Conservation (phyloP, 768 basidiomycete genomes). For the Mycena belliarum region DNA sequence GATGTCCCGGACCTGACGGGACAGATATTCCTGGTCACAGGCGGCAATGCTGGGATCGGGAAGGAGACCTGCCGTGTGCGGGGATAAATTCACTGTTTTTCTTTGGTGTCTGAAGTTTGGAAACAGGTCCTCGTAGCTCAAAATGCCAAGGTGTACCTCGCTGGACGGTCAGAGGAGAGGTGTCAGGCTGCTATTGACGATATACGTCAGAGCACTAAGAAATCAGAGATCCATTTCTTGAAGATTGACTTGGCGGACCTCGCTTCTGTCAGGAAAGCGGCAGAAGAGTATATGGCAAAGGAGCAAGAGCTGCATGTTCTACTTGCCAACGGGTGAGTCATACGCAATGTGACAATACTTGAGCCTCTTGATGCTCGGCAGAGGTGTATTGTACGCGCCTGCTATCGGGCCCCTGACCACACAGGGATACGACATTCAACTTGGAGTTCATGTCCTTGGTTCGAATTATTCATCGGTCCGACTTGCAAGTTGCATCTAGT, state of each 20-base stretch:
- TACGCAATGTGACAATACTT: too few relatives aligned
- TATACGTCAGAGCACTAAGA: conserved; percentile 43
- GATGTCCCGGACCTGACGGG: conserved; percentile 36
- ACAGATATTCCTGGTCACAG: conserved; percentile 37
- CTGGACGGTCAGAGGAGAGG: conserved; percentile 34
- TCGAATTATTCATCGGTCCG: background rate
- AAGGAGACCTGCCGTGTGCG: conserved; percentile 25
- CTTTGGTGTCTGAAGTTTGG: background rate
- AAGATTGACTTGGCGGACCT: conserved; percentile 38
- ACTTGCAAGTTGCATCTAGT: background rate
- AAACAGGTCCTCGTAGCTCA: conserved; percentile 38
- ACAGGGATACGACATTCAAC: conserved; percentile 36
- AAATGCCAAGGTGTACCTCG: conserved; percentile 53
- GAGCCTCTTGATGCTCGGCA: too few relatives aligned
- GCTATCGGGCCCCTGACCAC: conserved; percentile 28
- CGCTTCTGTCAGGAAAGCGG: conserved; percentile 30
- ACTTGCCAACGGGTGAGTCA: conserved; percentile 35
- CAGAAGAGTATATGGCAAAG: conserved; percentile 32
- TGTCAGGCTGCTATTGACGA: conserved; percentile 39
- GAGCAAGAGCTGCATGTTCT: conserved; percentile 33
- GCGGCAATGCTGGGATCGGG: conserved; percentile 25
- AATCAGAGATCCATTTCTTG: conserved; percentile 36
- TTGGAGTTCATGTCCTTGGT: conserved; percentile 36
- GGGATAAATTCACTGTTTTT: background rate
- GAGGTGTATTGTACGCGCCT: conserved; percentile 35